These are phyloP conservation scores for Calonectria fujianensis DNA, from an alignment of 2,329 filamentous ascomycete species.

Conservation along the genomic window DNA sequence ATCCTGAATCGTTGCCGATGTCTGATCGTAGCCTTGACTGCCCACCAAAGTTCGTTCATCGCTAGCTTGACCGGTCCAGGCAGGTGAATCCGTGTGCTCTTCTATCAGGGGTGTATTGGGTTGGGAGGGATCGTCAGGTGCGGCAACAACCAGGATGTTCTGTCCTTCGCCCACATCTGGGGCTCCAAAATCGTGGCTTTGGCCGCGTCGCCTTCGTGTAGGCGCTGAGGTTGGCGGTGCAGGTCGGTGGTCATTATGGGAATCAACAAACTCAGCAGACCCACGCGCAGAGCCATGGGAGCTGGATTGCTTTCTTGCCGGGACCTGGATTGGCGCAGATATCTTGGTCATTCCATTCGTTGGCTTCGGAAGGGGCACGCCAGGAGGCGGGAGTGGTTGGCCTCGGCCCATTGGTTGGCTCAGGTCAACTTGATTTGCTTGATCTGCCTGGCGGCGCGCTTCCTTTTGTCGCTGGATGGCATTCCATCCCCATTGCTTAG, in stretches of 20 bases:
- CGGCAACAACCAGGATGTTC: constrained; percentile 78
- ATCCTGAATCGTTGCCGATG: constrained; percentile 36
- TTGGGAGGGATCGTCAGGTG: constrained; percentile 76
- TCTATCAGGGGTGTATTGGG: constrained; percentile 71
- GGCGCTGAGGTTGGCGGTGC: constrained; percentile 53
- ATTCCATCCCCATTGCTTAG: constrained; percentile 76
- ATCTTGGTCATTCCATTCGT: constrained; percentile 77
- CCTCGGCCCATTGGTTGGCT: constrained; percentile 87
- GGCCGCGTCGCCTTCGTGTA: constrained; percentile 63
- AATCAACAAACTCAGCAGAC: constrained; percentile 50
- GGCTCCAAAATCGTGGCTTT: constrained; percentile 54
- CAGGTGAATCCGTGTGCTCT: constrained; percentile 49
- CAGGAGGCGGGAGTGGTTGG: constrained; percentile 87
- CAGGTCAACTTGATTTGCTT: constrained; percentile 64
- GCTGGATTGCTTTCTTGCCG: constrained; percentile 79
- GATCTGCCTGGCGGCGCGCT: constrained; percentile 59
- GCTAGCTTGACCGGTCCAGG: constrained; percentile 43
- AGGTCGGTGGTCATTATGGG: constrained; percentile 44
- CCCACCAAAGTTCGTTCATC: constrained; percentile 43
- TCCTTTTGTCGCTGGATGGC: constrained; percentile 72
- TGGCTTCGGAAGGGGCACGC: constrained; percentile 81
- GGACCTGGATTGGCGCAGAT: constrained; percentile 71
- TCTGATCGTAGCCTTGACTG: constrained; percentile 43
- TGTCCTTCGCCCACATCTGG: constrained; percentile 65
- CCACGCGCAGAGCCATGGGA: constrained; percentile 57